Percentiles rank a stretch among this genome's conserved stretches.
These are phyloP conservation scores for Cytospora leucostoma DNA, from an alignment of 2,329 filamentous ascomycete genomes.

Conservation along the genomic window DNA sequence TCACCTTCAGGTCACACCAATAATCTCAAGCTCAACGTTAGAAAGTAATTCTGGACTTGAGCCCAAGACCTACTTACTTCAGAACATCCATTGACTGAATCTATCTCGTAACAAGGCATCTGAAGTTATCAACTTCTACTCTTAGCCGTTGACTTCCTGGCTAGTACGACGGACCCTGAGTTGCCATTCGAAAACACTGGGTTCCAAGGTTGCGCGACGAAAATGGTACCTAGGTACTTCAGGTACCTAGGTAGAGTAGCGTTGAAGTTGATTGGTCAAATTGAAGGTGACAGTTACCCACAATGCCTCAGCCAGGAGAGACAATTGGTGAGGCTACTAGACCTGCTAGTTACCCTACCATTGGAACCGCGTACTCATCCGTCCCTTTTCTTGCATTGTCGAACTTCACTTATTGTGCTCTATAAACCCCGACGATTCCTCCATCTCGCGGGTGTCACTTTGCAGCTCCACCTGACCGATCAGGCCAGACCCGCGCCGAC, in stretches of 20 bases:
- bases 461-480: neutral
- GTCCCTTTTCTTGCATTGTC: slow-evolving; percentile 12
- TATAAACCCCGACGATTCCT: slow-evolving; percentile 13
- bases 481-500: neutral
- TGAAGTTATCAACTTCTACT: too few species aligned
- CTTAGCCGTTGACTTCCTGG: too few species aligned
- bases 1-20: too few species aligned
- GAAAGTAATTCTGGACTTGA: too few species aligned
- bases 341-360: too few species aligned
- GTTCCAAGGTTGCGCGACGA: too few species aligned
- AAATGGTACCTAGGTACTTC: too few species aligned
- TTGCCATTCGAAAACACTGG: too few species aligned
- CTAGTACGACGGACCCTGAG: too few species aligned
- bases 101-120: neutral
- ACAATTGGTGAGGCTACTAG: slow-evolving; percentile 19
- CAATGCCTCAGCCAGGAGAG: slow-evolving; percentile 14
- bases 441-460: neutral
- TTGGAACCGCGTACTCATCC: slow-evolving; percentile 9
- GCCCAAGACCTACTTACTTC: too few species aligned
- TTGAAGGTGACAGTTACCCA: neutral
- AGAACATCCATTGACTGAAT: too few species aligned
- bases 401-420: slow-evolving; percentile 13
- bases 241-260: neutral
- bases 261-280: slow-evolving; percentile 14
- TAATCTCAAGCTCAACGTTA: too few species aligned